A percentile compares a stretch with the other conserved stretches of the same genome.
These are phyloP conservation scores for Farysia itapuensis DNA, from an alignment of 1,284 basidiomycete genomes.

Conservation along the genomic window DNA sequence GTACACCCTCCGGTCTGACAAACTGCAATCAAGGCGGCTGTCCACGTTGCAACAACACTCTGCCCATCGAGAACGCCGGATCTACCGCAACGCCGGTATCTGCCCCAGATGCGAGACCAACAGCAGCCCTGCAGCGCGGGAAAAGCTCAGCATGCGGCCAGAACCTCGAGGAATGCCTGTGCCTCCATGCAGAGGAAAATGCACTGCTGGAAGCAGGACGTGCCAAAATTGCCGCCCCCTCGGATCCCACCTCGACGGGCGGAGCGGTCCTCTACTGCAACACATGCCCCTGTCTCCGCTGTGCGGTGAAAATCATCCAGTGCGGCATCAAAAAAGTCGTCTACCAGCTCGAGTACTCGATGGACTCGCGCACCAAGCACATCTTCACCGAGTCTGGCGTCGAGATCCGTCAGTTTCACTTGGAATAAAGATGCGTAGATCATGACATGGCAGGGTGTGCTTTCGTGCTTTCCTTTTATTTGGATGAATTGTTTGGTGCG, in stretches of 20 bases:
- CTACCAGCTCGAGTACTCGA: slow-evolving; percentile 83
- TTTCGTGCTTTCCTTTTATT: neutral
- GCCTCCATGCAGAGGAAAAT: slow-evolving; percentile 97
- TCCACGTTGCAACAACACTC: slow-evolving; percentile 47
- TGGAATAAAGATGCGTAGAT: slow-evolving; percentile 13
- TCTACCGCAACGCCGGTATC: neutral
- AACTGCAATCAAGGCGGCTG: slow-evolving; percentile 60
- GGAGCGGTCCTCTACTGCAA: slow-evolving; percentile 80
- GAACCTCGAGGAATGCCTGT: slow-evolving; percentile 80
- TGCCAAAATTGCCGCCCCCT: slow-evolving; percentile 61
- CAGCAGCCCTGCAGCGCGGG: neutral
- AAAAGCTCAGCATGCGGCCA: slow-evolving; percentile 62
- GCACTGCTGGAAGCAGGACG: slow-evolving; percentile 85
- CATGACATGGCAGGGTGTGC: too few relatives aligned
- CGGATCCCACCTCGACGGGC: neutral
- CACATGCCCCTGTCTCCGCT: slow-evolving; percentile 89
- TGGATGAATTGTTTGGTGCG: too few relatives aligned
- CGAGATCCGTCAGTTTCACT: slow-evolving; percentile 50
- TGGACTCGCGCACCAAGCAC: slow-evolving; percentile 63
- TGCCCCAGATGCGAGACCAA: too few relatives aligned
- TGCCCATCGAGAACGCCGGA: neutral
- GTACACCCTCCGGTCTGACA: slow-evolving; percentile 81
- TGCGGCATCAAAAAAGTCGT: slow-evolving; percentile 89
- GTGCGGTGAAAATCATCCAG: slow-evolving; percentile 96
- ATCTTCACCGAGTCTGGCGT: slow-evolving; percentile 61